These are phyloP conservation scores for Cercospora sp. DNA, from an alignment of 2,329 filamentous ascomycete species.

Conservation along the genomic window DNA sequence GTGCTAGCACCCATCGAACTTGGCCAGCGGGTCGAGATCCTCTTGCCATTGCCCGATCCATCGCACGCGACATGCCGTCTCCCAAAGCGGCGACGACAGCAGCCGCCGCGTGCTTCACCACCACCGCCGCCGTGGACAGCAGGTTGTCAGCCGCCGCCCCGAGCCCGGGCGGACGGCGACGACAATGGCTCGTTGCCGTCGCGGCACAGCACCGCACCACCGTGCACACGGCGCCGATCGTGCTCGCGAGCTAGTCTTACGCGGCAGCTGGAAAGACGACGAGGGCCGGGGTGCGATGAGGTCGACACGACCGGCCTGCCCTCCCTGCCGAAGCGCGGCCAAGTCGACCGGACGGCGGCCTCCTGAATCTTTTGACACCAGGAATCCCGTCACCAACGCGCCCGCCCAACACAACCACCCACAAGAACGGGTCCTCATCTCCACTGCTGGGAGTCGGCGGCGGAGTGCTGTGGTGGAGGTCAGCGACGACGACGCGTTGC, in stretches of 20 bases:
- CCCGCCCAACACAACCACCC: background rate
- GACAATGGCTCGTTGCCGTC: background rate
- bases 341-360: background rate
- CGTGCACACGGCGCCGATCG: constrained; percentile 9
- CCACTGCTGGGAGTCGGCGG: background rate
- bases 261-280: constrained; percentile 16
- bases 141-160: background rate
- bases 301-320: background rate
- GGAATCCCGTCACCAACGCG: constrained; percentile 4
- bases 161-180: background rate
- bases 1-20: constrained; percentile 19
- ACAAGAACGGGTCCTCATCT: background rate
- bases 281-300: constrained; percentile 1
- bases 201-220: background rate
- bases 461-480: background rate
- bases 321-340: background rate
- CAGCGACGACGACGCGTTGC: background rate
- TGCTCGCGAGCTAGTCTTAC: constrained; percentile 12
- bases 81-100: background rate
- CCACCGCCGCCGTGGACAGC: background rate
- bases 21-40: constrained; percentile 18
- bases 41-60: background rate
- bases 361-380: constrained; percentile 6
- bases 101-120: background rate
- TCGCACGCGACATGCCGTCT: background rate